phyloP scores from a whole-genome alignment of 2,329 filamentous ascomycete species.

The Ceratocystiopsis sp. region DNA sequence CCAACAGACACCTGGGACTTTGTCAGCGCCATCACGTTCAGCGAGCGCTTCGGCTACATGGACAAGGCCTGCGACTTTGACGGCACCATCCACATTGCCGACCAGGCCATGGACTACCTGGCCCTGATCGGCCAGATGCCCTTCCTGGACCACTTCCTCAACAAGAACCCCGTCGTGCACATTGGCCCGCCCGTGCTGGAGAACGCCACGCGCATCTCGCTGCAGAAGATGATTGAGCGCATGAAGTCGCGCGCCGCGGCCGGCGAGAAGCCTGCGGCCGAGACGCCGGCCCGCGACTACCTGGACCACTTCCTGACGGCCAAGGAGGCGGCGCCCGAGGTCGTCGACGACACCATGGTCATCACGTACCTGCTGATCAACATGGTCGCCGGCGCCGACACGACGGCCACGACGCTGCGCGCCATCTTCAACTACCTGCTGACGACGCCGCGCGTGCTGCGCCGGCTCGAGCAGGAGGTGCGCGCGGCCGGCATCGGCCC shows the following conservation, averaged over 20 bases:
- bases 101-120: slow-evolving; percentile 19
- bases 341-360: slow-evolving; percentile 19
- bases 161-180: slow-evolving; percentile 21
- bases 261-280: not conserved
- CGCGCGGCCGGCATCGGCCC: slow-evolving; percentile 14
- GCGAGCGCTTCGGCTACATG: slow-evolving; percentile 29
- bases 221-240: too few species aligned
- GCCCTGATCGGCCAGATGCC: slow-evolving; percentile 21
- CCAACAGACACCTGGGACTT: slow-evolving; percentile 20
- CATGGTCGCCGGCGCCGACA: slow-evolving; percentile 19
- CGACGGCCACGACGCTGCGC: slow-evolving; percentile 18
- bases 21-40: slow-evolving; percentile 33
- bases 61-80: slow-evolving; percentile 26
- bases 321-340: slow-evolving; percentile 17
- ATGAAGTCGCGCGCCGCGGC: too few species aligned
- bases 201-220: too few species aligned
- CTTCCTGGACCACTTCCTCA: slow-evolving; percentile 23
- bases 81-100: slow-evolving; percentile 22
- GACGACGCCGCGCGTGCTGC: slow-evolving; percentile 12
- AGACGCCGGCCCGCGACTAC: slow-evolving; percentile 19
- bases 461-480: slow-evolving; percentile 18
- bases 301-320: slow-evolving; percentile 24
- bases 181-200: slow-evolving; percentile 19
- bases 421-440: slow-evolving; percentile 19
- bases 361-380: slow-evolving; percentile 20